Base-by-base conservation (phyloP, 148 eudicot genomes). In the Rhododendron simsii region DNA sequence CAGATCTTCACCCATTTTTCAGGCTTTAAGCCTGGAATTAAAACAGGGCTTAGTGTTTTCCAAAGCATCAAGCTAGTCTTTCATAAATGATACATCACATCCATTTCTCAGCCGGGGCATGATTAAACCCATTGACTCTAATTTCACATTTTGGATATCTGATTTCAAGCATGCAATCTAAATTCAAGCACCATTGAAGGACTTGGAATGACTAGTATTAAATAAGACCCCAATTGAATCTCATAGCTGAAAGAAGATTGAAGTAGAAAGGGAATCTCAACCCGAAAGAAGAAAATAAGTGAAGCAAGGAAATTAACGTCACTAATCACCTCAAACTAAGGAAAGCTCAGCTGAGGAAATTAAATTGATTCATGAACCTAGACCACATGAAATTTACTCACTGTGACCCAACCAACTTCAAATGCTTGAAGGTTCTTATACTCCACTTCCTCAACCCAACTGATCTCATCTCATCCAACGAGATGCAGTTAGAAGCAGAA, bases 1-100 rank as follows among this genome's bases (percentile, higher is more conserved):
- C 86, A 94, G 67, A 15, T 91, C 88, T 81, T 89, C 96, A 26
- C 89, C 90, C 96, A 94, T 94, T 63, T 57, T 69, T 84, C 82
- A 59, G 86, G 51, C 47, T 75, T 6, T 37, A 35, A 80, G 73
- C 63, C 84, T 59, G 45, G 82, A 74, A 91, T 87, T 59, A 78
- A 78, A 33, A 59, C 51, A 61, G 28, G 44, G n/a, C 20, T 50
- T 11, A 84, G 28, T 37, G 81, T 75, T 23, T 30, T 21, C 48
- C 26, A 48, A 74, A 71, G 44, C 79, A 51, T 26, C 47, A 75
- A 74, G 41, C 23, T 74, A 74, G 1, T 23, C 2, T 48, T 28
- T 18, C 18, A 39, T 15, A 71, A 74, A 50, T 74, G 21, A 71
- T 48, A 4, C 33, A 48, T n/a, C 84, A 37, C 4, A 82, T 57